Base-by-base conservation (phyloP, 768 basidiomycete genomes). In the Collybia sp. region DNA sequence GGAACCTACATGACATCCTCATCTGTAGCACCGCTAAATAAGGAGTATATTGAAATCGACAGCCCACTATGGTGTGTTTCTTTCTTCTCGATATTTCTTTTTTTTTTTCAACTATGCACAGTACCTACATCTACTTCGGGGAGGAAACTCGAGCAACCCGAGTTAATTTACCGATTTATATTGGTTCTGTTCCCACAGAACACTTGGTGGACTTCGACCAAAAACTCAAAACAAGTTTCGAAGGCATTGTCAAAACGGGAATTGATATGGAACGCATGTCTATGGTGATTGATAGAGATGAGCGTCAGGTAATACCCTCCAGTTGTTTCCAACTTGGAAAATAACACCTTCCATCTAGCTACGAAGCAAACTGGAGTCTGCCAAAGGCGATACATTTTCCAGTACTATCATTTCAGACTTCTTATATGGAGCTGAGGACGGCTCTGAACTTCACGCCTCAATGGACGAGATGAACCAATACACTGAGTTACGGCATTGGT, bases 1-100 rank as follows among this genome's bases (percentile, higher is more conserved):
- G 78, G 82, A n/a, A 79, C 78, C 19, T 99, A 99, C 59, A 71
- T 99, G 19, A 93, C 93, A 32, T 89, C 89, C 13, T 89, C 88
- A 31, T 68, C 87, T 2, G 83, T 80, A 15, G 85, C 89, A 12
- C 88, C 88, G 39, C 64, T 92, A 48, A 90, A 85, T 58, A 96
- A 94, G 65, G 89, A 93, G 63, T 96, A 87, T 51, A 76, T 98
- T 35, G 96, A 99, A 64, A 88, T 85, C 43, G 83, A 93, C 53
- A 81, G 84, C 40, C 96, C 96, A 0, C 75, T 89, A 42, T 96
- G 93, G 91, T 90, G 53, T 35, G 75, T 58, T 15, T 25, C 18
- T 31, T 36, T 37, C 15, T 11, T 33, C 5, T 39, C 49, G 36
- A 15, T 43, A 17, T 33, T 35, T 19, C 12, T 30, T 25, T 41